These are phyloP conservation scores for Lycium barbarum DNA, from an alignment of 257 asterid genomes.

Conservation along the genomic window DNA sequence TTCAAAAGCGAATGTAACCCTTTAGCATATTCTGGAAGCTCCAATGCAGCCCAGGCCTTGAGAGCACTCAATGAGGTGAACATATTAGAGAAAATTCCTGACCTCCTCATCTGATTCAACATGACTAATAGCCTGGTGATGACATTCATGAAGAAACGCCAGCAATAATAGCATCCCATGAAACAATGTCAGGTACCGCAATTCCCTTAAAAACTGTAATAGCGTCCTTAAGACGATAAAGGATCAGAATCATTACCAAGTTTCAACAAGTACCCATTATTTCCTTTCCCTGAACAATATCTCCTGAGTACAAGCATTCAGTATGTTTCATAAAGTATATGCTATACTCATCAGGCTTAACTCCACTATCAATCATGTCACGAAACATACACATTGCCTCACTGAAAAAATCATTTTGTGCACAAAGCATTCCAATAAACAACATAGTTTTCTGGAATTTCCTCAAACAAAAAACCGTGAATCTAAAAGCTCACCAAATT, in stretches of 20 bases:
- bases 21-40: slow-evolving; percentile 17
- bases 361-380: slow-evolving; percentile 23
- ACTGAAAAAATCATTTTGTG: slow-evolving; percentile 13
- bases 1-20: slow-evolving; percentile 14
- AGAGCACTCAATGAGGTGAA: slow-evolving; percentile 24
- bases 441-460: slow-evolving; percentile 28
- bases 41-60: slow-evolving; percentile 25
- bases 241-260: slow-evolving; percentile 24
- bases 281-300: slow-evolving; percentile 21
- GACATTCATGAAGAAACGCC: slow-evolving; percentile 9
- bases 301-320: slow-evolving; percentile 26
- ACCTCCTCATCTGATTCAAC: slow-evolving; percentile 27
- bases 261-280: slow-evolving; percentile 16
- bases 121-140: not conserved
- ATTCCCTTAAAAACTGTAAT: slow-evolving; percentile 15
- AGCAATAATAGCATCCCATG: slow-evolving; percentile 29
- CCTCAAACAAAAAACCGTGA: slow-evolving; percentile 30
- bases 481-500: slow-evolving; percentile 25
- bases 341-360: slow-evolving; percentile 2
- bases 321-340: not conserved
- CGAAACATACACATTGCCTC: slow-evolving; percentile 11
- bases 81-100: slow-evolving; percentile 10
- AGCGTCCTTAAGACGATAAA: not conserved
- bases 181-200: slow-evolving; percentile 16
- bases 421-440: slow-evolving; percentile 30